Percentiles rank a stretch among this genome's conserved stretches.
These are phyloP conservation scores for Debaryomyces psychrophilus DNA, from an alignment of 1,139 yeast species.

Conservation along the genomic window DNA sequence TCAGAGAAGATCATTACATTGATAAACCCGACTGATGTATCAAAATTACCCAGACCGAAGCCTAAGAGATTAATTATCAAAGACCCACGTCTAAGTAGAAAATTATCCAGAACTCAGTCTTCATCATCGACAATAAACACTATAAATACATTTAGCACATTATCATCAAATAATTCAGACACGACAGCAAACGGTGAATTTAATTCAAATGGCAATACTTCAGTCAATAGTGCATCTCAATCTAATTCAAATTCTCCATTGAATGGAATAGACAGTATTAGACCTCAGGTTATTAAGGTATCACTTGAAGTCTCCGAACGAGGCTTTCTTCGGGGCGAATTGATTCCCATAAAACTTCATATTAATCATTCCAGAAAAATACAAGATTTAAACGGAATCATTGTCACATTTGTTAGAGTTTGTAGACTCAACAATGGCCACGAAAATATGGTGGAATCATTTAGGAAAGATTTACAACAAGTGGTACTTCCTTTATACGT, in stretches of 20 bases:
- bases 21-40: slow-evolving; percentile 74
- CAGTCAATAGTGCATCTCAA: slow-evolving; percentile 5
- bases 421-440: slow-evolving; percentile 75
- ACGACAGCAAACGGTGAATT: slow-evolving; percentile 11
- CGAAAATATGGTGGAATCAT: slow-evolving; percentile 68
- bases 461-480: slow-evolving; percentile 83
- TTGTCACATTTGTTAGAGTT: slow-evolving; percentile 77
- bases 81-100: slow-evolving; percentile 37
- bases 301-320: slow-evolving; percentile 62
- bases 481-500: slow-evolving; percentile 76
- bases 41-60: slow-evolving; percentile 64
- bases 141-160: slow-evolving; percentile 37
- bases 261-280: slow-evolving; percentile 7
- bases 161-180: slow-evolving; percentile 43
- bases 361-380: slow-evolving; percentile 72
- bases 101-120: slow-evolving; percentile 49
- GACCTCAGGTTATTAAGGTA: slow-evolving; percentile 49
- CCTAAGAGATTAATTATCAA: slow-evolving; percentile 67
- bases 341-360: slow-evolving; percentile 67
- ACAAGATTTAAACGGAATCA: slow-evolving; percentile 74
- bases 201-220: slow-evolving; percentile 9
- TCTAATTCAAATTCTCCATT: slow-evolving; percentile 11
- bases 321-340: slow-evolving; percentile 80
- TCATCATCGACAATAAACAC: slow-evolving; percentile 55
- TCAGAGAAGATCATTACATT: slow-evolving; percentile 63